Evolutionary conservation across 1,284 basidiomycete genomes (phyloP).

Genomic region (Microbotryum violaceum): DNA sequence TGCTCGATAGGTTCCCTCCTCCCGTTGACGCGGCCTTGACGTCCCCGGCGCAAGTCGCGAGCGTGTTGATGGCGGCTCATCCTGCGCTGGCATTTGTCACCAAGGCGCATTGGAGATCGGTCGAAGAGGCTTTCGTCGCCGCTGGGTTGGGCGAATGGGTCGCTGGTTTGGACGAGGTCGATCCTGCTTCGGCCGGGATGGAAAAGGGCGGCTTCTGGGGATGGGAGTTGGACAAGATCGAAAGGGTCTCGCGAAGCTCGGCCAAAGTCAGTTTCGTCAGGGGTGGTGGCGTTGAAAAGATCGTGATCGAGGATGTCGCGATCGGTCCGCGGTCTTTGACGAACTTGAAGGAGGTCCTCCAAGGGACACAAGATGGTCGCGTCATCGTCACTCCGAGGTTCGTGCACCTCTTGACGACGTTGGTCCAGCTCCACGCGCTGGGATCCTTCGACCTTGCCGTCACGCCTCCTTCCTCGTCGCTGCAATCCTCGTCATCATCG

Average conservation of each 20-base stretch:
- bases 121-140: conserved; percentile 10
- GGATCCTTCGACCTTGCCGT: conserved; percentile 28
- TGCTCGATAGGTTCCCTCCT: conserved; percentile 23
- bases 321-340: conserved; percentile 14
- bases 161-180: conserved; percentile 7
- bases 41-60: conserved; percentile 2
- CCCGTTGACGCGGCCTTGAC: conserved; percentile 1
- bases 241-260: neutral
- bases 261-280: conserved; percentile 9
- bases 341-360: neutral
- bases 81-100: conserved; percentile 15
- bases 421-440: conserved; percentile 41
- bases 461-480: conserved; percentile 10
- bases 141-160: conserved; percentile 12
- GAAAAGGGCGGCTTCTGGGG: conserved; percentile 15
- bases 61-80: conserved; percentile 16
- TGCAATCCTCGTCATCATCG: conserved; percentile 36
- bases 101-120: neutral
- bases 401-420: conserved; percentile 35
- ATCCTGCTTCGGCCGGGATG: neutral
- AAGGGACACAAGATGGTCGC: too few relatives aligned
- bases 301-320: conserved; percentile 2
- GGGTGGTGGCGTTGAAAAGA: conserved; percentile 1
- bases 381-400: conserved; percentile 37
- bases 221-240: conserved; percentile 6